Evolutionary conservation across 306 rosid species (phyloP).

Genomic region (Pyrus betulifolia): DNA sequence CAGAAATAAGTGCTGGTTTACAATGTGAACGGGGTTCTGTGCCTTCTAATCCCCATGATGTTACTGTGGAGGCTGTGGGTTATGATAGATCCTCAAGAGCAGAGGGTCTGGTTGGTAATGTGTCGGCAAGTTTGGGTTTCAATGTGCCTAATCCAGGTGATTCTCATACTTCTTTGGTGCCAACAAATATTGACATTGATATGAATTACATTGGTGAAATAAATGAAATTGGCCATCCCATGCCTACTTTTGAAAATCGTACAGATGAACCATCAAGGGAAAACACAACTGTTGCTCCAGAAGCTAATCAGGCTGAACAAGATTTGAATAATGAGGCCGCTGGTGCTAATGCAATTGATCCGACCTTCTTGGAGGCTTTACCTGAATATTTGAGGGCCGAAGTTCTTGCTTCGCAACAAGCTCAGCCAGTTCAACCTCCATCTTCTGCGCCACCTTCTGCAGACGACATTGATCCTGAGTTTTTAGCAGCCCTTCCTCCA

Average conservation of each 20-base stretch:
- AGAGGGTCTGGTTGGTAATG: conserved; percentile 43
- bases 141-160: conserved; percentile 39
- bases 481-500: conserved; percentile 98
- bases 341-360: conserved; percentile 84
- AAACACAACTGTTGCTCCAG: conserved; percentile 40
- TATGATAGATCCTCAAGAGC: conserved; percentile 43
- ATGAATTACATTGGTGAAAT: conserved; percentile 64
- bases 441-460: conserved; percentile 78
- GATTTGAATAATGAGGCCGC: conserved; percentile 56
- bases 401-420: conserved; percentile 97
- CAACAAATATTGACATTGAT: conserved; percentile 56
- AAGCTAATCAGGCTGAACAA: conserved; percentile 51
- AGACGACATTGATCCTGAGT: conserved; percentile 96
- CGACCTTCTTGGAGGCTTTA: conserved; percentile 94
- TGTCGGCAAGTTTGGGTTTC: conserved; percentile 33
- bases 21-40: conserved; percentile 35
- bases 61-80: conserved; percentile 36
- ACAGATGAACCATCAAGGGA: conserved; percentile 46
- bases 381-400: conserved; percentile 95
- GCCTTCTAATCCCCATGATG: conserved; percentile 35
- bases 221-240: conserved; percentile 42
- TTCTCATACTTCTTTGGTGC: conserved; percentile 36
- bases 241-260: conserved; percentile 37
- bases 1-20: conserved; percentile 28
- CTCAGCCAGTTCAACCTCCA: conserved; percentile 87